phyloP scores from a whole-genome alignment of 768 basidiomycete species.

The Russula lepida region DNA sequence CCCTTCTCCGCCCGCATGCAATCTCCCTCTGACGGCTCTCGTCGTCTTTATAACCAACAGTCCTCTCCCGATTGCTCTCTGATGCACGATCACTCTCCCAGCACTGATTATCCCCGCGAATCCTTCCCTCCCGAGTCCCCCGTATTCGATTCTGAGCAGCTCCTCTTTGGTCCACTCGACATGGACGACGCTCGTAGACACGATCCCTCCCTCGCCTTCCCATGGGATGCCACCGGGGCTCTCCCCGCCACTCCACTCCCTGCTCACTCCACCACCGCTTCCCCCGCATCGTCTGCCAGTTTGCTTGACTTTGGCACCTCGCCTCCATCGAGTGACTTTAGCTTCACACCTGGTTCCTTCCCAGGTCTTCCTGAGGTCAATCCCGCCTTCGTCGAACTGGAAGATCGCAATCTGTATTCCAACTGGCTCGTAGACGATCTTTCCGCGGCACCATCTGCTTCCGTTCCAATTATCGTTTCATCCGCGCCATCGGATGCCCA shows the following conservation, averaged over 20 bases:
- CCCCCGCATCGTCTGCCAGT: constrained; percentile 34
- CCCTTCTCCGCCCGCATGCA: constrained; percentile 25
- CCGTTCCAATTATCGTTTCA: constrained; percentile 44
- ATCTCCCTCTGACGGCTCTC: constrained; percentile 13
- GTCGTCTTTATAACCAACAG: constrained; percentile 5
- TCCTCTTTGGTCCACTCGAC: constrained; percentile 51
- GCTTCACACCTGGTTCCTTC: constrained; percentile 30
- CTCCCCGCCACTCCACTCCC: constrained; percentile 34
- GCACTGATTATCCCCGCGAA: constrained; percentile 25
- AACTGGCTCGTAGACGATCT: constrained; percentile 61
- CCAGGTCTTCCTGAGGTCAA: constrained; percentile 29
- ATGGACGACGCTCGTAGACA: constrained; percentile 38
- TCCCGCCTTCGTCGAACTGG: constrained; percentile 33
- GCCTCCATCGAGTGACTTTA: constrained; percentile 31
- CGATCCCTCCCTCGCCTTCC: constrained; percentile 25
- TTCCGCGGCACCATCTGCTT: constrained; percentile 31
- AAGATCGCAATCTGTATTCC: constrained; percentile 36
- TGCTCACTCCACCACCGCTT: constrained; percentile 31
- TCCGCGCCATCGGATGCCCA: constrained; percentile 42
- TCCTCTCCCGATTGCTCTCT: constrained; percentile 22
- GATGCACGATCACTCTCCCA: constrained; percentile 24
- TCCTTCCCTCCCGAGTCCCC: constrained; percentile 28
- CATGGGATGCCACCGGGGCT: constrained; percentile 36
- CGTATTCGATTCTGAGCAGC: constrained; percentile 38
- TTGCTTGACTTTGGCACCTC: constrained; percentile 37